Base-by-base conservation (phyloP, 1,284 basidiomycete species). In the Cutaneotrichosporon mucoides region DNA sequence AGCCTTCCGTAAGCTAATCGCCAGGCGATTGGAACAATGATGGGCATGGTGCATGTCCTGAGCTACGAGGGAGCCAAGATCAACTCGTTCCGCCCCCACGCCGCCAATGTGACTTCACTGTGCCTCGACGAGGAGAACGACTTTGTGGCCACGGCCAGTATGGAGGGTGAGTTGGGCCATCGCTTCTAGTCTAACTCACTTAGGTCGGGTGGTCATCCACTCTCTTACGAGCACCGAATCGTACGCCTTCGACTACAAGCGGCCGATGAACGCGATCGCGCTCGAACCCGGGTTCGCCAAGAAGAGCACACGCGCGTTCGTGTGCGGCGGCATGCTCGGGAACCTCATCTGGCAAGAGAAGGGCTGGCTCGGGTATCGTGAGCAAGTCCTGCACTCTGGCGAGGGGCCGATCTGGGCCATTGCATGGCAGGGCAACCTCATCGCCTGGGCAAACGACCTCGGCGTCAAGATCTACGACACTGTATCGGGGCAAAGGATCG, bases 351-450 rank as follows among this genome's bases (percentile, higher is more conserved):
- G 95, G 64, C 86, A 90, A 65, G 95, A 99, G 79, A 98, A 97
- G 76, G 90, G 93, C 8, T 98, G 95, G 94, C 81, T 98, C 3
- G 94, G 95, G 0, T 90, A 97, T 72, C 94, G 90, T 68, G 93
- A 97, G 76, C 89, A 88, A 0, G 77, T 89, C 5, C 77, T 99
- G 24, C 90, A 96, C 71, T 83, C 84, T 24, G 90, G 89, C 4
- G 96, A 99, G 76, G 96, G 95, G 1, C 91, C 96, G 0, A 90
- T 99, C 60, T 98, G 92, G 92, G 86, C 88, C 41, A 85, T 87
- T 5, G 84, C 88, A 58, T 99, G 96, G 96, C 82, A 85, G 66
- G 88, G 86, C 2, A 84, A 84, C 56, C 81, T 97, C 35, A 92
- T 98, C 61, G 93, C 92, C 0, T 99, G 96, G 96, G 92, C 95